Base-by-base conservation (phyloP, 345 rosid genomes). In the Moringa oleifera region DNA sequence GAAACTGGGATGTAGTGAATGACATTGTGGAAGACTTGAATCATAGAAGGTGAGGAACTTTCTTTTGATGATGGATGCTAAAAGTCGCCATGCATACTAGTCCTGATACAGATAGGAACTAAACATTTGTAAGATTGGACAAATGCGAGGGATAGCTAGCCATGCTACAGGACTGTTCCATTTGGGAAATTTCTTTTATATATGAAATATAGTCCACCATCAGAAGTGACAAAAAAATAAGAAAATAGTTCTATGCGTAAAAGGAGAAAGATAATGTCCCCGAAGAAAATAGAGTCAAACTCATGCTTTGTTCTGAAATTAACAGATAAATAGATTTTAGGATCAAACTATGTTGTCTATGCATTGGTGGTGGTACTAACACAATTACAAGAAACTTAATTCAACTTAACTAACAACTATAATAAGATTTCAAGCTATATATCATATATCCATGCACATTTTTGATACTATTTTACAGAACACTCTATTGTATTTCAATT, bases 281-380 rank as follows among this genome's bases (percentile, higher is more conserved):
- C 49, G 17, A 16, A 65, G 28, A 23, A 11, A 25, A 28, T 25
- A 36, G 46, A 15, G 41, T 12, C 6, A 20, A 49, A 20, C 25
- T 10, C 19, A 13, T 45, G n/a, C 25, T 37, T 18, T 17, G 36
- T 22, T 47, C 31, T 13, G 49, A 41, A 41, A 41, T 11, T 41
- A 41, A 41, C 24, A 20, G 52, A 54, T 47, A 31, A 37, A 12
- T 20, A 20, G 58, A 47, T 64, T 13, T 6, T 47, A 22, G 61
- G 23, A 53, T 23, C 52, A 60, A 71, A 23, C 28, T 65, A 58
- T 53, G 7, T 58, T 58, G 25, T 45, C 19, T 71, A 58, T 46
- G 53, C 20, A 16, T 21, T 53, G 55, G 23, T 41, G 17, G 31
- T 53, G 1, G 47, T 41, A 41, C 13, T 41, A 41, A 4, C 6